These are phyloP conservation scores for Claviceps quebecensis DNA, from an alignment of 2,329 filamentous ascomycete genomes.

Conservation along the genomic window DNA sequence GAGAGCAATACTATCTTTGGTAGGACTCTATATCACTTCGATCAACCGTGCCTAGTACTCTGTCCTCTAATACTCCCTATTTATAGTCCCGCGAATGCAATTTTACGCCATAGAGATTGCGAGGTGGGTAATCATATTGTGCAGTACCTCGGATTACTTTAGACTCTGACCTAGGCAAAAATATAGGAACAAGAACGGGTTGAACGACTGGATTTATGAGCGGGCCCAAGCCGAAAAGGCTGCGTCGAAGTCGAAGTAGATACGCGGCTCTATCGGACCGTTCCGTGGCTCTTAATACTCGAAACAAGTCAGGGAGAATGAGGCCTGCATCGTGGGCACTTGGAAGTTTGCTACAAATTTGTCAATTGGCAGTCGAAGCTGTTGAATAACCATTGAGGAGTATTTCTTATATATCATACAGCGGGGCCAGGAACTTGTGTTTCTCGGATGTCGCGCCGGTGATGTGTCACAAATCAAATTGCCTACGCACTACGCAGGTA, in stretches of 20 bases:
- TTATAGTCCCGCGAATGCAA: slow-evolving; percentile 39
- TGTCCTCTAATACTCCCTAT: neutral
- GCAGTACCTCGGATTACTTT: neutral
- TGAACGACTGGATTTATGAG: slow-evolving; percentile 98
- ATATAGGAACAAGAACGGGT: slow-evolving; percentile 62
- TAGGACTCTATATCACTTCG: slow-evolving; percentile 25
- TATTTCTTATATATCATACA: neutral
- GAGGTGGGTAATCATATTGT: slow-evolving; percentile 14
- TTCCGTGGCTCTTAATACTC: neutral
- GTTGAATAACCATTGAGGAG: too few relatives aligned
- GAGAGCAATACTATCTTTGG: slow-evolving; percentile 86
- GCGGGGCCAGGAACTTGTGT: neutral
- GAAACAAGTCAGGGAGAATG: neutral
- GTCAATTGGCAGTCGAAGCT: neutral
- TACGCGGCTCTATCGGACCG: neutral
- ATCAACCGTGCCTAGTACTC: neutral
- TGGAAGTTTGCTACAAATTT: neutral
- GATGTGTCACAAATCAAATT: too few relatives aligned
- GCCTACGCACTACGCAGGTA: too few relatives aligned
- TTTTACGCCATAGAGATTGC: slow-evolving; percentile 42
- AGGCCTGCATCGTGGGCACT: neutral
- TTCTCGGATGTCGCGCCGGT: neutral
- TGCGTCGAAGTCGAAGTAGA: slow-evolving; percentile 7
- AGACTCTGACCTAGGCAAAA: neutral
- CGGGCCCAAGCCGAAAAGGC: slow-evolving; percentile 50